A percentile compares a stretch with the other conserved stretches of the same genome.
Evolutionary conservation across 2,329 filamentous ascomycete species (phyloP).

Genomic region (Emericellopsis cladophorae): DNA sequence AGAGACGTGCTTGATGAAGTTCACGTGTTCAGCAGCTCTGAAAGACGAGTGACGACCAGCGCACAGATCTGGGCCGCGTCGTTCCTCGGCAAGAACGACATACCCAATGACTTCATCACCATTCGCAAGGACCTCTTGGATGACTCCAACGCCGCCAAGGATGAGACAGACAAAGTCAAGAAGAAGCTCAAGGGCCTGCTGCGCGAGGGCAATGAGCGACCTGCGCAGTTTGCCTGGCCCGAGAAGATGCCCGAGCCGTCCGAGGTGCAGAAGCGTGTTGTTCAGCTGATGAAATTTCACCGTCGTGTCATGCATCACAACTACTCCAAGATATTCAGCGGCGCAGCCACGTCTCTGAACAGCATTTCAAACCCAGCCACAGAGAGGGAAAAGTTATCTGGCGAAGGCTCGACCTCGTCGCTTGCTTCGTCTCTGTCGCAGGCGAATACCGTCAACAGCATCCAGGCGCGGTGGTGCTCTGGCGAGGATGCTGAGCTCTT

Average conservation of each 20-base stretch:
- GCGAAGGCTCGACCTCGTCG: constrained; percentile 27
- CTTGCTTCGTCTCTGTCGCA: constrained; percentile 42
- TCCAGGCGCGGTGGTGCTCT: constrained; percentile 91
- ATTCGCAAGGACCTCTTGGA: constrained; percentile 91
- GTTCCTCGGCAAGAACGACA: constrained; percentile 77
- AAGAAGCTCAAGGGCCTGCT: constrained; percentile 94
- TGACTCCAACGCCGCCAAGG: constrained; percentile 95
- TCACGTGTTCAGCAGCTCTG: constrained; percentile 89
- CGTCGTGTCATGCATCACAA: constrained; percentile 91
- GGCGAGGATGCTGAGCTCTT: constrained; percentile 92
- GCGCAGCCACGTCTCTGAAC: constrained; percentile 50
- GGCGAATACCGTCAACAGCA: constrained; percentile 49
- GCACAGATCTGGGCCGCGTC: constrained; percentile 91
- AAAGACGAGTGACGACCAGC: constrained; percentile 86
- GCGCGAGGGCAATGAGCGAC: constrained; percentile 83
- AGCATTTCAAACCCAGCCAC: constrained; percentile 38
- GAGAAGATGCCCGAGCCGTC: constrained; percentile 89
- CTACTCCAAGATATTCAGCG: constrained; percentile 64
- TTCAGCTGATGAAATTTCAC: constrained; percentile 96
- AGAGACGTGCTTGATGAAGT: constrained; percentile 86
- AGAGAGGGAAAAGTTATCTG: constrained; percentile 24
- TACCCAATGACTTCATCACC: constrained; percentile 75
- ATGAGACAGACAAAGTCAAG: constrained; percentile 99
- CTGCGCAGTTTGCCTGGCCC: constrained; percentile 96
- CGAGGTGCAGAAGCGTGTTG: constrained; percentile 80